Evolutionary conservation across 106 monocot genomes (phyloP).

Genomic region (Allium cepa): DNA sequence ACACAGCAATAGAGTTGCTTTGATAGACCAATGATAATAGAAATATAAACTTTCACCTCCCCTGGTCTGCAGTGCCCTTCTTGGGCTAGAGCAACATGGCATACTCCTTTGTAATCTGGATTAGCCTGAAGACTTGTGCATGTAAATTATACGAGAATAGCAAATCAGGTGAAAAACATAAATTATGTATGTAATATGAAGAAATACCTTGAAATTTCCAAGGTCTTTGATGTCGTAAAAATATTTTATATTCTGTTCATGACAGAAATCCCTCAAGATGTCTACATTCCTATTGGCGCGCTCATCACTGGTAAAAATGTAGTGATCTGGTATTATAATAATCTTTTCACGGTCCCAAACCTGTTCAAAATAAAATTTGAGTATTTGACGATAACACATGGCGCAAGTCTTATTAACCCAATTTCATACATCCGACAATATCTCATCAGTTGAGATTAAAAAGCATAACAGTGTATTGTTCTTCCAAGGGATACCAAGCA

Average conservation of each 20-base stretch:
- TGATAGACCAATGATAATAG: no score
- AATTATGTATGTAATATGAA: not conserved
- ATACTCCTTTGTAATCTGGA: slow-evolving; percentile 98
- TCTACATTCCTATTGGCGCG: slow-evolving; percentile 96
- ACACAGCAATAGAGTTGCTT: no score
- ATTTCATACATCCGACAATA: no score
- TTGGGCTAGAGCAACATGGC: slow-evolving; percentile 93
- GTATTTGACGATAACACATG: no score
- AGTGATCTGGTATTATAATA: slow-evolving; percentile 96
- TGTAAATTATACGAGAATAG: not conserved
- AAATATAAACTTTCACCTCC: slow-evolving; percentile 38
- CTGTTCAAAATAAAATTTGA: slow-evolving; percentile 11
- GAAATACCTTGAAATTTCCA: slow-evolving; percentile 79
- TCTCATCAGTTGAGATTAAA: no score
- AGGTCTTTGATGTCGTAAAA: slow-evolving; percentile 95
- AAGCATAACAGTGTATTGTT: no score
- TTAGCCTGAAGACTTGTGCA: slow-evolving; percentile 48
- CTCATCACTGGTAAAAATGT: slow-evolving; percentile 94
- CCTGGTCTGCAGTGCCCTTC: slow-evolving; percentile 99
- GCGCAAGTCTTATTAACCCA: no score
- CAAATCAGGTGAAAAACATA: not conserved
- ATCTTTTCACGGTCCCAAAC: slow-evolving; percentile 97
- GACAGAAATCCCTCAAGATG: slow-evolving; percentile 85
- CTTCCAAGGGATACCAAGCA: no score
- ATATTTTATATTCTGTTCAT: slow-evolving; percentile 90